Conservation (phyloP, 1,139 yeast species). For the Yarrowia galli region DNA sequence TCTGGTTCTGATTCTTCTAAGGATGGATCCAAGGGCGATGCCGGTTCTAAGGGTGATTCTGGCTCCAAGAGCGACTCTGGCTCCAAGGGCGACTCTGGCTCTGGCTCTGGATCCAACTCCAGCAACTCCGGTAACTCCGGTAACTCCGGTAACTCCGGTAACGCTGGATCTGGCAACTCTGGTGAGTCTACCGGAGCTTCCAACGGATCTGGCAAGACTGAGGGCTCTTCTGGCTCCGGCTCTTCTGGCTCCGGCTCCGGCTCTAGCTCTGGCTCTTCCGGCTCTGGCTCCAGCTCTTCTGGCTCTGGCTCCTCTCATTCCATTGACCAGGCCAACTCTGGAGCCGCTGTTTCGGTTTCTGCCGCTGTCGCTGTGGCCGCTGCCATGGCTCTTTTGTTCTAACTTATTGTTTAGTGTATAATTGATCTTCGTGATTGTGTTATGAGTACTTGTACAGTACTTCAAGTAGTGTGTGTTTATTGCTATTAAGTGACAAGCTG, state of each 20-base stretch:
- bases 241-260: not conserved
- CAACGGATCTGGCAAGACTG: too few relatives aligned
- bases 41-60: not conserved
- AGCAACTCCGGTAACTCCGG: not conserved
- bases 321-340: constrained; percentile 12
- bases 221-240: too few relatives aligned
- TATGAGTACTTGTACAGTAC: too few relatives aligned
- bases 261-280: constrained; percentile 7
- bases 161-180: not conserved
- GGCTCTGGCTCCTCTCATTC: not conserved
- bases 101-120: not conserved
- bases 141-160: not conserved
- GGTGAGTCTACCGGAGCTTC: not conserved
- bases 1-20: not conserved
- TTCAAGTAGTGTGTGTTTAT: too few relatives aligned
- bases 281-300: not conserved
- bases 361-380: not conserved
- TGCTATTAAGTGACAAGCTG: too few relatives aligned
- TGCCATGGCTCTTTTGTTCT: not conserved
- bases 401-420: not conserved
- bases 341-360: not conserved
- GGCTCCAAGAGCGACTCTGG: not conserved
- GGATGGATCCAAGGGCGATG: not conserved
- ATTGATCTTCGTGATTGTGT: not conserved
- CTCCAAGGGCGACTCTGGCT: not conserved